Percentiles rank a stretch among this genome's conserved stretches.
Evolutionary conservation across 495 filamentous ascomycete species (phyloP).

Genomic region (Astrothelium macrocarpum): DNA sequence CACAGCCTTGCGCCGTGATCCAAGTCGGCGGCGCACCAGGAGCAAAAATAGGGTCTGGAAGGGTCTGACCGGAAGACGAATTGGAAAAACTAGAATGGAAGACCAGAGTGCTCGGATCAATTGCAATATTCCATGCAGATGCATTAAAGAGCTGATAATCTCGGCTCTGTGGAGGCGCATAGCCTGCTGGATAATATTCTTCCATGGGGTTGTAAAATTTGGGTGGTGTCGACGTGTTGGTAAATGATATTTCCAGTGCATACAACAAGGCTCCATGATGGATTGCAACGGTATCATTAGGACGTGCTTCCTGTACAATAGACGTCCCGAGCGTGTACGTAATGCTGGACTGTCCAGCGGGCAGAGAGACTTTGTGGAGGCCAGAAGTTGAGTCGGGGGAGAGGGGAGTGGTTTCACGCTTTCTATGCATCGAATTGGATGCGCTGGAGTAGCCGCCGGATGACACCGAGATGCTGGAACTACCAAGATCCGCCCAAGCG

Average conservation of each 20-base stretch:
- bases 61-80: constrained; percentile 9
- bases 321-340: constrained; percentile 22
- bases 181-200: constrained; percentile 16
- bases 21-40: constrained; percentile 40
- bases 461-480: constrained; percentile 9
- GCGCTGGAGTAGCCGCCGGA: background rate
- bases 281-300: constrained; percentile 46
- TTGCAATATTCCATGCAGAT: constrained; percentile 40
- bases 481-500: constrained; percentile 33
- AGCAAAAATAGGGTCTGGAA: constrained; percentile 42
- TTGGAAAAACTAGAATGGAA: constrained; percentile 22
- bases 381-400: constrained; percentile 20
- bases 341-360: constrained; percentile 23
- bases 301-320: constrained; percentile 30
- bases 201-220: constrained; percentile 19
- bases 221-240: constrained; percentile 21
- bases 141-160: constrained; percentile 34
- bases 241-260: constrained; percentile 38
- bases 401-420: constrained; percentile 13
- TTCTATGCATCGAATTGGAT: background rate
- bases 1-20: constrained; percentile 43
- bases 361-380: constrained; percentile 29
- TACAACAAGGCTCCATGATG: constrained; percentile 48
- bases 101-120: constrained; percentile 37
- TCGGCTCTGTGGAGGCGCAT: constrained; percentile 28